These are phyloP conservation scores for Penicillium sp. DNA, from an alignment of 2,329 filamentous ascomycete species.

Conservation along the genomic window DNA sequence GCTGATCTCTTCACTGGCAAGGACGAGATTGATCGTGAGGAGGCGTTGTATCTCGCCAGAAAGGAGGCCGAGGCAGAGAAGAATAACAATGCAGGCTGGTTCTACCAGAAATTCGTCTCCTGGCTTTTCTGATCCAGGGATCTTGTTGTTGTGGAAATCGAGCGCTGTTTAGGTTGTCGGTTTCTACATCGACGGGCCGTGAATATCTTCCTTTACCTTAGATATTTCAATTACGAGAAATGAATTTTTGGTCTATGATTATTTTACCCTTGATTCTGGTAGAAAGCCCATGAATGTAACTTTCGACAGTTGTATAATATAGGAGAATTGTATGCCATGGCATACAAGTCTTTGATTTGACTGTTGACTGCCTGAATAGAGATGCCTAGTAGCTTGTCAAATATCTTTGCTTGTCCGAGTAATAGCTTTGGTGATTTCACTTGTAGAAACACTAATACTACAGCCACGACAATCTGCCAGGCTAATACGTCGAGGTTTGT, in stretches of 20 bases:
- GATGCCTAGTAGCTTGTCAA: too few relatives aligned
- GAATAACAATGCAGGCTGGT: constrained; percentile 45
- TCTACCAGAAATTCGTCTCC: constrained; percentile 58
- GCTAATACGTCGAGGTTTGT: too few relatives aligned
- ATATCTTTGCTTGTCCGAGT: too few relatives aligned
- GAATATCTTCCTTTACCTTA: background rate
- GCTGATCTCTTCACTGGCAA: constrained; percentile 72
- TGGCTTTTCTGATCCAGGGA: constrained; percentile 55
- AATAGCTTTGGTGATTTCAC: too few relatives aligned
- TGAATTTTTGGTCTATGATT: background rate
- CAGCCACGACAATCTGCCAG: too few relatives aligned
- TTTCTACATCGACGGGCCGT: background rate
- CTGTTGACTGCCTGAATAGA: too few relatives aligned
- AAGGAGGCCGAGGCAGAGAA: constrained; percentile 45
- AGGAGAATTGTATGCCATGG: too few relatives aligned
- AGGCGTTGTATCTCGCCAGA: constrained; percentile 64
- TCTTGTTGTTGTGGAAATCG: background rate
- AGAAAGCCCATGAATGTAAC: background rate
- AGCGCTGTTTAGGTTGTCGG: background rate
- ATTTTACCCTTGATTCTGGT: background rate
- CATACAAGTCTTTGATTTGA: too few relatives aligned
- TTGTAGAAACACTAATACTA: too few relatives aligned
- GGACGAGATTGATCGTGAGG: constrained; percentile 69
- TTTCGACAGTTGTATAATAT: too few relatives aligned
- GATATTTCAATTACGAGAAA: background rate